phyloP scores from a whole-genome alignment of 75 land plant species.

The Cupressus sempervirens region DNA sequence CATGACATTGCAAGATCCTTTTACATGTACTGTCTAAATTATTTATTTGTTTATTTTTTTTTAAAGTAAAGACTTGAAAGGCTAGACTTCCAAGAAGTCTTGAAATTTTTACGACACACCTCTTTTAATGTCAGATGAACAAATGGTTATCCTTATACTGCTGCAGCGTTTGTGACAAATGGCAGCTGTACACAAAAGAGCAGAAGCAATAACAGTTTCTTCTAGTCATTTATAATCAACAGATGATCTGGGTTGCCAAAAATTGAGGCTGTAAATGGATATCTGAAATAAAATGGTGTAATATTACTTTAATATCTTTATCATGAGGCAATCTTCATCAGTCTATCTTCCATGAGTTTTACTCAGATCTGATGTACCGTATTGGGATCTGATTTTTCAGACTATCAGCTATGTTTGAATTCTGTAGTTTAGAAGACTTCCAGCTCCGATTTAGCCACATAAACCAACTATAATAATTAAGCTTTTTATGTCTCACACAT shows the following conservation, averaged over 20 bases:
- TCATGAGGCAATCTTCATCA: not conserved
- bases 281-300: not conserved
- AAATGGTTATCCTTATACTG: not conserved
- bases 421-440: not conserved
- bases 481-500: not conserved
- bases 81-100: not conserved
- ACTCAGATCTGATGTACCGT: not conserved
- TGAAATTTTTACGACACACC: not conserved
- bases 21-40: slow-evolving; percentile 4
- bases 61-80: not conserved
- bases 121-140: not conserved
- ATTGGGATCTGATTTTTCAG: not conserved
- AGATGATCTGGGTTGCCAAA: not conserved
- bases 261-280: not conserved
- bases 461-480: not conserved
- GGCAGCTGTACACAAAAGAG: not conserved
- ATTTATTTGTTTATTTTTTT: not conserved
- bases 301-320: not conserved
- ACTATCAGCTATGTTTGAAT: not conserved
- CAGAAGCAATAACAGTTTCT: not conserved
- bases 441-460: not conserved
- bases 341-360: not conserved
- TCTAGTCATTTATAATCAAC: not conserved
- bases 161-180: not conserved
- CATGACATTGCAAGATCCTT: not conserved